These are phyloP conservation scores for Colletotrichum viniferum DNA, from an alignment of 2,329 filamentous ascomycete genomes.

Conservation along the genomic window DNA sequence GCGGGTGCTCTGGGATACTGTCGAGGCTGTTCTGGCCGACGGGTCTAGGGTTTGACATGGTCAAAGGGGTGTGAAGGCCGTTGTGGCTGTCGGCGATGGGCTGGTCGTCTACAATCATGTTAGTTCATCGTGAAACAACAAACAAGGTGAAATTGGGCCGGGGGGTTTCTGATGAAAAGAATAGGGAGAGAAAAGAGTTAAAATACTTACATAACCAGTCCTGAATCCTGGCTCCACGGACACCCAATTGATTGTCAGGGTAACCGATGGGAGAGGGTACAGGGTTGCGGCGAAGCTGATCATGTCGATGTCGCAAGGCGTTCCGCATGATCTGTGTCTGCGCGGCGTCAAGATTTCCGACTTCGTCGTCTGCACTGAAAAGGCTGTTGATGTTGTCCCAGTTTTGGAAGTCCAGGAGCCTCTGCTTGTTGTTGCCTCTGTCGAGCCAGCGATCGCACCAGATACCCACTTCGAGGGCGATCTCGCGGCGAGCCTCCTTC, in stretches of 20 bases:
- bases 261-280: background rate
- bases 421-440: conserved; percentile 30
- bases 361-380: conserved; percentile 31
- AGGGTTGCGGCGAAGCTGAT: conserved; percentile 19
- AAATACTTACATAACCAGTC: conserved; percentile 42
- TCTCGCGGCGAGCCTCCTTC: conserved; percentile 26
- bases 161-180: background rate
- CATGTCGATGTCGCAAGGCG: conserved; percentile 36
- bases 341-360: conserved; percentile 31
- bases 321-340: conserved; percentile 29
- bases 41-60: background rate
- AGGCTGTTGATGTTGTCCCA: conserved; percentile 29
- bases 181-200: too few relatives aligned
- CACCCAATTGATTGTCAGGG: conserved; percentile 28
- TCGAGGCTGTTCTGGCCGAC: background rate
- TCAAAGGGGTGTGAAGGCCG: background rate
- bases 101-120: background rate
- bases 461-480: conserved; percentile 32
- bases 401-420: conserved; percentile 31
- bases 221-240: conserved; percentile 28
- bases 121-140: background rate
- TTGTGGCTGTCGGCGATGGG: background rate
- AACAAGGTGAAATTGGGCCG: background rate
- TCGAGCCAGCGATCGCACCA: conserved; percentile 34
- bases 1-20: background rate